phyloP scores from a whole-genome alignment of 139 green algal genomes.

The Tetraselmis chui region DNA sequence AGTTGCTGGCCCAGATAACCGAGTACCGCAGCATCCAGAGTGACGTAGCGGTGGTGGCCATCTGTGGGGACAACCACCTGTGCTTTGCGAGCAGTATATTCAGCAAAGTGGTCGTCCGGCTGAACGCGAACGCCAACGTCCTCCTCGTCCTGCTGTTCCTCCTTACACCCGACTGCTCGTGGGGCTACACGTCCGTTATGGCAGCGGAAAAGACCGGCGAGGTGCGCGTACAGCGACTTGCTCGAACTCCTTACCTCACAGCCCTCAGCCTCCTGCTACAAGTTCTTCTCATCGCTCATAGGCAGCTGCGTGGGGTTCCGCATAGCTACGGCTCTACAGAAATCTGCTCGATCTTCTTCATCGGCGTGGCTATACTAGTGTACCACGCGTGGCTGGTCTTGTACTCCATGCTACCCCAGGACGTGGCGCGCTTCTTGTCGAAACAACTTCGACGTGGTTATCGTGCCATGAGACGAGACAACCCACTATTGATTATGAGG shows the following conservation, averaged over 20 bases:
- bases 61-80: background rate
- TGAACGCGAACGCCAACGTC: background rate
- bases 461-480: too few species aligned
- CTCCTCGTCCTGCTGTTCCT: background rate
- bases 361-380: too few species aligned
- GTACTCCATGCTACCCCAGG: too few species aligned
- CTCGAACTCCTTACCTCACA: background rate
- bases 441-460: too few species aligned
- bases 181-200: background rate
- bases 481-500: too few species aligned
- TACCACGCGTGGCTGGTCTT: too few species aligned
- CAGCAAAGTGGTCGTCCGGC: background rate
- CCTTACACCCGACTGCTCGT: background rate
- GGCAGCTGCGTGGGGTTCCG: too few species aligned
- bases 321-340: too few species aligned
- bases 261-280: background rate
- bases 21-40: background rate
- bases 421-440: too few species aligned
- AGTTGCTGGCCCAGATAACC: background rate
- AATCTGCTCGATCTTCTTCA: too few species aligned
- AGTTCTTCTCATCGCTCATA: too few species aligned
- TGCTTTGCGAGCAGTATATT: background rate
- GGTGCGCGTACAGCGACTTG: background rate
- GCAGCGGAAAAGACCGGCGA: background rate
- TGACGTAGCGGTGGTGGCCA: background rate